A percentile compares a stretch with the other conserved stretches of the same genome.
Evolutionary conservation across 768 basidiomycete species (phyloP).

Genomic region (Boletus subparvulus): DNA sequence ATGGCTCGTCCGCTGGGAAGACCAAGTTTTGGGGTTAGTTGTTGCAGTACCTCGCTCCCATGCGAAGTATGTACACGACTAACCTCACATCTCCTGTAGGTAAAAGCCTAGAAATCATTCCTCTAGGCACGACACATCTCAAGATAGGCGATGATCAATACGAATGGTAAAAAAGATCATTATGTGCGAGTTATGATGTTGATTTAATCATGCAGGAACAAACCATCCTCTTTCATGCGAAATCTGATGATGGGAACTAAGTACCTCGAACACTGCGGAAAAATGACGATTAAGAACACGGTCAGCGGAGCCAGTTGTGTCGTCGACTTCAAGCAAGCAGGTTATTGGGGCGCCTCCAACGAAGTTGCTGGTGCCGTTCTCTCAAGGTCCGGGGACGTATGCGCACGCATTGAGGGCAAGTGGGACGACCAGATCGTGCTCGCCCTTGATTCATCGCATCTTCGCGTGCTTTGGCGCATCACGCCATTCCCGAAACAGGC

Average conservation of each 20-base stretch:
- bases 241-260: conserved; percentile 90
- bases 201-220: conserved; percentile 52
- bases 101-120: conserved; percentile 87
- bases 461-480: conserved; percentile 77
- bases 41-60: conserved; percentile 4
- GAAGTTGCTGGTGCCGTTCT: conserved; percentile 63
- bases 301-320: conserved; percentile 56
- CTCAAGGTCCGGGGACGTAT: conserved; percentile 50
- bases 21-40: conserved; percentile 88
- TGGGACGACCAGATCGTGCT: conserved; percentile 86
- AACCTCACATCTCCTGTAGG: conserved; percentile 43
- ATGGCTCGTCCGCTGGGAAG: conserved; percentile 75
- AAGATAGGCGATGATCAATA: conserved; percentile 66
- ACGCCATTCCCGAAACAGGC: conserved; percentile 70
- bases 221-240: conserved; percentile 85
- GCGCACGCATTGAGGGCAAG: conserved; percentile 76
- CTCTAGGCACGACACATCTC: conserved; percentile 68
- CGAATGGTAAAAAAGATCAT: conserved; percentile 53
- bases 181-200: neutral
- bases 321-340: conserved; percentile 83
- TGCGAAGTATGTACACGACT: conserved; percentile 14
- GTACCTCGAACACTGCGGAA: conserved; percentile 83
- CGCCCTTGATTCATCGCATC: conserved; percentile 62
- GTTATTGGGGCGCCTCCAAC: conserved; percentile 81
- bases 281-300: conserved; percentile 71